Evolutionary conservation across 148 eudicot genomes (phyloP).

Genomic region (Rheum nobile): DNA sequence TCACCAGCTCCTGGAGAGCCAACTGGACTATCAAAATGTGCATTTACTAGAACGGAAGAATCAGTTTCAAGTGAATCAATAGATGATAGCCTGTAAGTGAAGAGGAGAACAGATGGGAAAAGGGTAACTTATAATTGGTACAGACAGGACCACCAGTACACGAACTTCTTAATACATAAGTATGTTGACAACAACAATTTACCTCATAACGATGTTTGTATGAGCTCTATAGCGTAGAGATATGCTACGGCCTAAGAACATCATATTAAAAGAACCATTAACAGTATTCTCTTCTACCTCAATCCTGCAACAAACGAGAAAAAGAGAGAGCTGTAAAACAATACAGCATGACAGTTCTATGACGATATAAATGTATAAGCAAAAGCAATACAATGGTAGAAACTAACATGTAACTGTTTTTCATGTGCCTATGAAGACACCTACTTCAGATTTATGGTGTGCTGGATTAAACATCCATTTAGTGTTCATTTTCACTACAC

Average conservation of each 20-base stretch:
- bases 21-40: conserved; percentile 84
- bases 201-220: conserved; percentile 83
- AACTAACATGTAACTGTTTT: background rate
- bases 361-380: background rate
- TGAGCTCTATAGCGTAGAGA: conserved; percentile 78
- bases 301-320: conserved; percentile 48
- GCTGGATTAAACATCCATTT: background rate
- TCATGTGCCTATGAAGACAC: background rate
- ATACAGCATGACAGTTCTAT: background rate
- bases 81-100: conserved; percentile 60
- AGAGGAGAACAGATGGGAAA: background rate
- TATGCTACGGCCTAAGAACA: conserved; percentile 74
- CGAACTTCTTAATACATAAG: background rate
- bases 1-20: conserved; percentile 95
- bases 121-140: background rate
- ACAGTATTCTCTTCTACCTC: conserved; percentile 77
- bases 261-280: conserved; percentile 93
- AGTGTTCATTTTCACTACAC: background rate
- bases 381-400: background rate
- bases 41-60: conserved; percentile 78
- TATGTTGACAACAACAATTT: background rate
- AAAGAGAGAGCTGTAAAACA: background rate
- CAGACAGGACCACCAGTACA: background rate
- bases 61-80: conserved; percentile 49
- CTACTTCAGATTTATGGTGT: background rate